Percentiles rank a stretch among this genome's conserved stretches.
phyloP scores from a whole-genome alignment of 75 land plant genomes.

The Pinus albicaulis region DNA sequence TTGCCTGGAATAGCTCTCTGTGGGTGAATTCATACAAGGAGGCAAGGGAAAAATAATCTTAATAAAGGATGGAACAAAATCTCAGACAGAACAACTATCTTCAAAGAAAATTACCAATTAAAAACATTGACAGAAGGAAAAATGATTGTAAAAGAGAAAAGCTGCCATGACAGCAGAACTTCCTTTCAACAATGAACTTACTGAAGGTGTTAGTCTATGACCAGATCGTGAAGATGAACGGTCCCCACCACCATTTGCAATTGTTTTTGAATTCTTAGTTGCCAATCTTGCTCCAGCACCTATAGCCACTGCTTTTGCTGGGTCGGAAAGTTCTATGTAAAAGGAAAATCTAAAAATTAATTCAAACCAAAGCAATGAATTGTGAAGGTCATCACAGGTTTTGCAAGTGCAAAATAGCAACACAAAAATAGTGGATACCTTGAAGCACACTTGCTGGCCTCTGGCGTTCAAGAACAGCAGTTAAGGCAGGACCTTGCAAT shows the following conservation, averaged over 20 bases:
- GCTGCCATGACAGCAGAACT: background rate
- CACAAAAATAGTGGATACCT: background rate
- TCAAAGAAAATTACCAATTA: too few species aligned
- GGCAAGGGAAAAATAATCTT: conserved; percentile 1
- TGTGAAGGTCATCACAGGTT: background rate
- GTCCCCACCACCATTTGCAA: conserved; percentile 28
- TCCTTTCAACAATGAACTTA: conserved; percentile 2
- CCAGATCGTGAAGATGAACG: conserved; percentile 18
- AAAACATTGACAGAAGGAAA: too few species aligned
- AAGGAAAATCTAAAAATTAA: background rate
- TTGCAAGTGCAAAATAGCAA: background rate
- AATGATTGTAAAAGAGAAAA: background rate
- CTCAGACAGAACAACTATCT: background rate
- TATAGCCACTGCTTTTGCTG: conserved; percentile 14
- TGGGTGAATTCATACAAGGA: background rate
- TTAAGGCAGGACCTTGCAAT: conserved; percentile 42
- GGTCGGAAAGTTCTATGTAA: conserved; percentile 36
- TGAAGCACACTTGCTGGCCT: conserved; percentile 23
- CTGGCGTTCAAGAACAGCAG: conserved; percentile 36
- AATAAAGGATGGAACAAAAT: background rate
- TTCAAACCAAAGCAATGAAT: background rate
- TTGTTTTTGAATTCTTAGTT: conserved; percentile 34
- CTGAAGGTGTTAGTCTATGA: conserved; percentile 2
- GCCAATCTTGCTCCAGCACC: conserved; percentile 26
- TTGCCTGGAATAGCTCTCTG: conserved; percentile 22